These are phyloP conservation scores for Magnaporthales sp. DNA, from an alignment of 2,329 filamentous ascomycete species.

Conservation along the genomic window DNA sequence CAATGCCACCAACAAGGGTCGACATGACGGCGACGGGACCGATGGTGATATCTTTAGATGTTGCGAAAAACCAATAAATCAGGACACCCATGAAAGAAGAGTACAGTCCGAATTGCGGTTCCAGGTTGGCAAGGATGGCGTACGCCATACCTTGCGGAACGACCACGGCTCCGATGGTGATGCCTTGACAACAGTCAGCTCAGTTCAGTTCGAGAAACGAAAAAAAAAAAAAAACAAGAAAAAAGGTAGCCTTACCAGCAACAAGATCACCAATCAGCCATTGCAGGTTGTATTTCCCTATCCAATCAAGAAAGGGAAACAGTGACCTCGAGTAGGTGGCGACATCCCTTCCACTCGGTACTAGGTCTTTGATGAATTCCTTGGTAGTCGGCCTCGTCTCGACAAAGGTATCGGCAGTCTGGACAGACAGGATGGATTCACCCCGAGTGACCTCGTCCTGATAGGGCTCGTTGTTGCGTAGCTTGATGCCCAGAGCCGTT, in stretches of 20 bases:
- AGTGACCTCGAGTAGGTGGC: constrained; percentile 57
- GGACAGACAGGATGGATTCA: constrained; percentile 69
- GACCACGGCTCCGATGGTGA: constrained; percentile 57
- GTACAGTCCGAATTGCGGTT: constrained; percentile 78
- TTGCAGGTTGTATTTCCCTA: constrained; percentile 75
- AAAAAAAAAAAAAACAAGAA: background rate
- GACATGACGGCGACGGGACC: constrained; percentile 95
- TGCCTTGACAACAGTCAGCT: constrained; percentile 20
- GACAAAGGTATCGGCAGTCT: constrained; percentile 68
- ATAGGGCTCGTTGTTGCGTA: constrained; percentile 55
- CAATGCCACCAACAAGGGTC: constrained; percentile 76
- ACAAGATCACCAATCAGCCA: constrained; percentile 88
- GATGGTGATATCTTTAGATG: constrained; percentile 97
- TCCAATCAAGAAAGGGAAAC: constrained; percentile 89
- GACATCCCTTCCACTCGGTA: constrained; percentile 49
- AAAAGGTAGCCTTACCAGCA: constrained; percentile 55
- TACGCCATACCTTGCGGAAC: constrained; percentile 98
- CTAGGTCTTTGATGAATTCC: constrained; percentile 61
- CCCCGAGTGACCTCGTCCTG: constrained; percentile 61
- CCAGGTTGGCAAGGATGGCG: constrained; percentile 72
- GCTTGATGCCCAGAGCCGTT: constrained; percentile 74
- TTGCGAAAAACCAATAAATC: constrained; percentile 96
- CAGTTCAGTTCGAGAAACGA: constrained; percentile 12
- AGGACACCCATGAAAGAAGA: constrained; percentile 94
- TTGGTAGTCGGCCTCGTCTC: constrained; percentile 68